phyloP scores from a whole-genome alignment of 768 basidiomycete genomes.

The Amanita pseudoporphyria region DNA sequence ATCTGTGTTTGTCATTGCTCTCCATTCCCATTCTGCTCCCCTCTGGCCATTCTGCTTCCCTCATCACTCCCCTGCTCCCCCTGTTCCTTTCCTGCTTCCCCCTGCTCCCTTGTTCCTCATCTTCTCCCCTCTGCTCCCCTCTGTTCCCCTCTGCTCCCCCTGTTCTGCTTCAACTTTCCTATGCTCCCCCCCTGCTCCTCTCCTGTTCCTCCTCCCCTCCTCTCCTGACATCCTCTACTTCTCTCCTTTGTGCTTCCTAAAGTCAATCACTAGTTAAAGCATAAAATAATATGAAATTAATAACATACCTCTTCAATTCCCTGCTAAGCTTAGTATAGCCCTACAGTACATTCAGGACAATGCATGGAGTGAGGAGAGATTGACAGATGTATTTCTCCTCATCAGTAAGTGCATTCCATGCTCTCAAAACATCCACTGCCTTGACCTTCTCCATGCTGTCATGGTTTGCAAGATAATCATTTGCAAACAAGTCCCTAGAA shows the following conservation, averaged over 20 bases:
- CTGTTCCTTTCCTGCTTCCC: not conserved
- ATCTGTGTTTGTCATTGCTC: not conserved
- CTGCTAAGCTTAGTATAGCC: not conserved
- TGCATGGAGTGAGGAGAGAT: not conserved
- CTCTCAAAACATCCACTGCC: not conserved
- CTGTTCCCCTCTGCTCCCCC: not conserved
- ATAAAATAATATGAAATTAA: constrained; percentile 2
- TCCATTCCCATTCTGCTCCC: not conserved
- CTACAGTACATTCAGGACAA: not conserved
- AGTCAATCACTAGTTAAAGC: constrained; percentile 1
- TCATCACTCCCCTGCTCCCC: not conserved
- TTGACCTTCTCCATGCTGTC: not conserved
- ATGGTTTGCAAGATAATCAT: not conserved
- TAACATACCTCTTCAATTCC: constrained; percentile 1
- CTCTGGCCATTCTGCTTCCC: not conserved
- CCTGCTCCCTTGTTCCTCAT: not conserved
- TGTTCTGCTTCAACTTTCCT: not conserved
- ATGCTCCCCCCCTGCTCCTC: not conserved
- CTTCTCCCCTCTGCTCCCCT: not conserved
- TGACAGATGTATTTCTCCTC: not conserved
- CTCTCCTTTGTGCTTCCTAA: constrained; percentile 2
- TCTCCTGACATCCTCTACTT: not conserved
- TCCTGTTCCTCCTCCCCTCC: not conserved
- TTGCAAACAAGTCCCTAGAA: constrained; percentile 2
- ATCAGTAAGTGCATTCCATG: not conserved